Percentiles rank a stretch among this genome's conserved stretches.
Evolutionary conservation across 2,329 filamentous ascomycete species (phyloP).

Genomic region (Stagonosporopsis chrysanthemi): DNA sequence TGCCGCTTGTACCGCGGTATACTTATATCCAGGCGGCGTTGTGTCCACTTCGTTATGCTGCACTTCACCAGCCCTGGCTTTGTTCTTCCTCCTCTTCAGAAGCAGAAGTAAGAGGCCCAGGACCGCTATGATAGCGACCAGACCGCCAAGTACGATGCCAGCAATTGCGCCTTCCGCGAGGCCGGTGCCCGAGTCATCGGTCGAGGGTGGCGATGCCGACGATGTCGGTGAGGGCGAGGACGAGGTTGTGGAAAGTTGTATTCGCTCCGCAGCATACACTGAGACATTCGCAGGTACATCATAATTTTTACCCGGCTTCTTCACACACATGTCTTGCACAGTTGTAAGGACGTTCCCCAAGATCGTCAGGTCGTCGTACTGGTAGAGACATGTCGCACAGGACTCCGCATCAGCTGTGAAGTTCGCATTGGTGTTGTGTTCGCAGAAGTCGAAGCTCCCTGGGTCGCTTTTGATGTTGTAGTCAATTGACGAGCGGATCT

Average conservation of each 20-base stretch:
- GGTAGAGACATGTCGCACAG: slow-evolving; percentile 28
- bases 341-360: slow-evolving; percentile 31
- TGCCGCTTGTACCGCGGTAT: not conserved
- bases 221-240: slow-evolving; percentile 4
- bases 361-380: slow-evolving; percentile 23
- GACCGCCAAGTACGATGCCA: slow-evolving; percentile 27
- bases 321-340: slow-evolving; percentile 25
- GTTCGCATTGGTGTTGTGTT: slow-evolving; percentile 20
- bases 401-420: slow-evolving; percentile 25
- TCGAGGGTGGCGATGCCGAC: not conserved
- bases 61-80: not conserved
- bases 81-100: slow-evolving; percentile 23
- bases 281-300: slow-evolving; percentile 18
- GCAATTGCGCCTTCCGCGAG: slow-evolving; percentile 28
- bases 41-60: not conserved
- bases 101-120: slow-evolving; percentile 26
- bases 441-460: slow-evolving; percentile 28
- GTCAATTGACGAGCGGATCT: slow-evolving; percentile 26
- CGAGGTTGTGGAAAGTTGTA: slow-evolving; percentile 11
- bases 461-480: slow-evolving; percentile 24
- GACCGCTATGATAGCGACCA: slow-evolving; percentile 22
- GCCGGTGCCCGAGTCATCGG: not conserved
- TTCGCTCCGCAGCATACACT: slow-evolving; percentile 27
- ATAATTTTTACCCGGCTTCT: slow-evolving; percentile 27
- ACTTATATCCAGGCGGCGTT: not conserved